These are phyloP conservation scores for Blastomyces emzantsi DNA, from an alignment of 2,329 filamentous ascomycete species.

Conservation along the genomic window DNA sequence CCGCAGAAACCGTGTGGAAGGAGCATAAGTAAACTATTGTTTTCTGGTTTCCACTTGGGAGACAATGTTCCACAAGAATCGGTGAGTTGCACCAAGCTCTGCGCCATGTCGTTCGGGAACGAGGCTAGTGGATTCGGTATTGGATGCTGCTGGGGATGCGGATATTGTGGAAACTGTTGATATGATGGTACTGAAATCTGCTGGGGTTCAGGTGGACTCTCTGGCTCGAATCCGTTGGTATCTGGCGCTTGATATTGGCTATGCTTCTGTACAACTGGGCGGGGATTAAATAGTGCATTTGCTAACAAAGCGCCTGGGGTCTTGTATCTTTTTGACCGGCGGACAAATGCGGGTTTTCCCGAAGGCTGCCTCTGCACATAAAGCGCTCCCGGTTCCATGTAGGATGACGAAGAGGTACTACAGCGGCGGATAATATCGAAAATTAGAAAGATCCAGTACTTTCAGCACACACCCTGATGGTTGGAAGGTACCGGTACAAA, in stretches of 20 bases:
- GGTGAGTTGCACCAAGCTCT: not conserved
- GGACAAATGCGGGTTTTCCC: constrained; percentile 16
- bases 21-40: not conserved
- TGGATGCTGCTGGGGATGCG: not conserved
- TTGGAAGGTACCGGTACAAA: not conserved
- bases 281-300: constrained; percentile 8
- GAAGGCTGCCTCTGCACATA: constrained; percentile 15
- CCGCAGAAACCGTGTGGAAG: not conserved
- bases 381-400: constrained; percentile 12
- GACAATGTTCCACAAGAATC: not conserved
- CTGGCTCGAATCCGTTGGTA: not conserved
- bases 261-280: not conserved
- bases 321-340: constrained; percentile 13
- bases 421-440: not conserved
- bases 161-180: not conserved
- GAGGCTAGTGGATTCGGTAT: not conserved
- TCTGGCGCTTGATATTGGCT: not conserved
- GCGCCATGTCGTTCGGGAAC: not conserved
- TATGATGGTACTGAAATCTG: not conserved
- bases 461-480: not conserved
- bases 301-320: constrained; percentile 8
- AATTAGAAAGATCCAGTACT: no score
- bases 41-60: not conserved
- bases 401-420: not conserved
- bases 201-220: not conserved